Percentiles rank a stretch among this genome's conserved stretches.
These are phyloP conservation scores for Antrodiella citrinella DNA, from an alignment of 768 basidiomycete species.

Conservation along the genomic window DNA sequence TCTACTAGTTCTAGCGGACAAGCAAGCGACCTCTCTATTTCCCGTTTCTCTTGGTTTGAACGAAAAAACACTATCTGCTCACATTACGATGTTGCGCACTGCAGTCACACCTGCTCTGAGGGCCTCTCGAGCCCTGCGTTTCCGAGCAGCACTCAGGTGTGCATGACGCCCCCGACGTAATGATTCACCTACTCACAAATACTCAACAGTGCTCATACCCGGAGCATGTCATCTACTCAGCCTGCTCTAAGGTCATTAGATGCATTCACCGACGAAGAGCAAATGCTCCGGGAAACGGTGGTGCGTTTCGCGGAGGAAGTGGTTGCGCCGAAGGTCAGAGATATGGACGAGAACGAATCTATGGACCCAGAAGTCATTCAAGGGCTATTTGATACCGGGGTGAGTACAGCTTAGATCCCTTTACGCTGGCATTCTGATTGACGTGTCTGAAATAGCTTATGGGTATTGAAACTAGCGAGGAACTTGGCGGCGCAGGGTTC, in stretches of 20 bases:
- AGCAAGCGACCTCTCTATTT: too few species aligned
- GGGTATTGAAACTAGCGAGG: constrained; percentile 89
- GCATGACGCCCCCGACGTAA: too few species aligned
- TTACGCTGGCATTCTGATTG: background rate
- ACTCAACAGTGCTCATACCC: too few species aligned
- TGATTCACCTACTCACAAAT: too few species aligned
- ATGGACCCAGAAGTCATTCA: constrained; percentile 89
- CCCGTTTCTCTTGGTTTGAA: too few species aligned
- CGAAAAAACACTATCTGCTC: too few species aligned
- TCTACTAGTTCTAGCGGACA: too few species aligned
- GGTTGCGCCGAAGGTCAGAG: constrained; percentile 82
- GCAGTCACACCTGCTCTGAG: background rate
- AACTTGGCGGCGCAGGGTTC: constrained; percentile 79
- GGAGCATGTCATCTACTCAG: constrained; percentile 1
- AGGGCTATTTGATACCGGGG: constrained; percentile 91
- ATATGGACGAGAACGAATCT: constrained; percentile 96
- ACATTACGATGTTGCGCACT: background rate
- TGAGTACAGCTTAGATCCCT: constrained; percentile 28
- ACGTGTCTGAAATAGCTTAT: constrained; percentile 71
- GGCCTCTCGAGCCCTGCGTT: background rate
- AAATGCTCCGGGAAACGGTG: constrained; percentile 92
- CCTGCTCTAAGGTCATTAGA: constrained; percentile 50
- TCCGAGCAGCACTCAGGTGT: background rate
- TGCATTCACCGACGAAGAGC: constrained; percentile 88
- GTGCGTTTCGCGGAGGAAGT: constrained; percentile 84